Conservation (phyloP, 2,329 filamentous ascomycete genomes). For the Alternaria alternata region DNA sequence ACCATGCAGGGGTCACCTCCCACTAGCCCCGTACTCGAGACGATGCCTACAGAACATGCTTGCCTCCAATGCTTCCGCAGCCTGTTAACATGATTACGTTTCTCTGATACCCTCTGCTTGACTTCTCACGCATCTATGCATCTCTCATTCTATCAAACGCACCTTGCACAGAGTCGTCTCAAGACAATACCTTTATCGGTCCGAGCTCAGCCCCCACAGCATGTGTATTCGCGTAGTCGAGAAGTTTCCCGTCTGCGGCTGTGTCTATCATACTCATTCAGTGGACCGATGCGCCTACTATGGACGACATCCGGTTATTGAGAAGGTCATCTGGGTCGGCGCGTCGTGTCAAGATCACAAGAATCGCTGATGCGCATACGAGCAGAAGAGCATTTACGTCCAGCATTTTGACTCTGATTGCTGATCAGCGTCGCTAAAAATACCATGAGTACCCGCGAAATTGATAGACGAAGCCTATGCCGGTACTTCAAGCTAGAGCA, state of each 20-base stretch:
- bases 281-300: constrained; percentile 47
- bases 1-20: constrained; percentile 1
- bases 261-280: constrained; percentile 47
- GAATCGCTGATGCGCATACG: not conserved
- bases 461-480: not conserved
- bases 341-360: constrained; percentile 35
- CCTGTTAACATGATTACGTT: not conserved
- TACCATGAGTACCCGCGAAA: not conserved
- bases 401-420: not conserved
- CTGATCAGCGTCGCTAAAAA: not conserved
- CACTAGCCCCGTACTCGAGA: constrained; percentile 3
- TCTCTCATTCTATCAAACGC: not conserved
- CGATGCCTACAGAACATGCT: constrained; percentile 3
- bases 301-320: constrained; percentile 42
- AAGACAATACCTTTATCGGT: not conserved
- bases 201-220: constrained; percentile 1
- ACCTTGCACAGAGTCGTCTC: not conserved
- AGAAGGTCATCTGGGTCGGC: constrained; percentile 44
- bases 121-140: not conserved
- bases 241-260: constrained; percentile 49
- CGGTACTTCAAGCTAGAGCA: not conserved
- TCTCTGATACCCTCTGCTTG: not conserved
- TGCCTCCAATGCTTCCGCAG: not conserved
- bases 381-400: not conserved
- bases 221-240: constrained; percentile 51